Conservation (phyloP, 495 filamentous ascomycete genomes). For the Cudoniella acicularis region DNA sequence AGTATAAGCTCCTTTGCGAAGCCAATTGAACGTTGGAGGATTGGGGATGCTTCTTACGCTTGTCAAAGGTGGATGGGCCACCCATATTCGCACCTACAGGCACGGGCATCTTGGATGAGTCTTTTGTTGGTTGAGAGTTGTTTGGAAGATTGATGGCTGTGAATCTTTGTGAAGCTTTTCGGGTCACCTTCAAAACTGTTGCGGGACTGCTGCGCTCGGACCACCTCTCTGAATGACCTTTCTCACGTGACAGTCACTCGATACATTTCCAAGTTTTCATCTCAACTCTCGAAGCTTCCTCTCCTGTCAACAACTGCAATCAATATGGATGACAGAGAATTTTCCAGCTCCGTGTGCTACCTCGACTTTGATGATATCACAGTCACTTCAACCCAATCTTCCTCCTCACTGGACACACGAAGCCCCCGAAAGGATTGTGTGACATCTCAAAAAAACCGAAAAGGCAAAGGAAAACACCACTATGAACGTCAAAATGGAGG, state of each 20-base stretch:
- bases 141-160: background rate
- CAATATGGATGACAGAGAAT: no score
- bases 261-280: background rate
- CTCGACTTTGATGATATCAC: no score
- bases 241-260: background rate
- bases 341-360: no score
- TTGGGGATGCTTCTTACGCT: constrained; percentile 59
- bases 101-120: constrained; percentile 57
- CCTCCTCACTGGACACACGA: no score
- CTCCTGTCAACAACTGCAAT: background rate
- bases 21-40: background rate
- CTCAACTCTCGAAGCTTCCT: background rate
- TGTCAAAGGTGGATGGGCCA: constrained; percentile 86
- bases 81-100: constrained; percentile 51
- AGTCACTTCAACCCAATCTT: no score
- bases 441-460: no score
- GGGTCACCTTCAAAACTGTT: background rate
- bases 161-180: background rate
- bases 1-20: constrained; percentile 25
- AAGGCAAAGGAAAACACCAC: no score
- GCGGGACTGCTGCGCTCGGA: background rate
- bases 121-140: background rate
- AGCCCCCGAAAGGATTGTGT: no score
- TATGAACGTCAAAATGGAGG: no score
- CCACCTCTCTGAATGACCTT: background rate